Evolutionary conservation across 441 rosid genomes (phyloP), one percentile per base, ranked within the genome.

Genomic region (Gossypium gossypioides): DNA sequence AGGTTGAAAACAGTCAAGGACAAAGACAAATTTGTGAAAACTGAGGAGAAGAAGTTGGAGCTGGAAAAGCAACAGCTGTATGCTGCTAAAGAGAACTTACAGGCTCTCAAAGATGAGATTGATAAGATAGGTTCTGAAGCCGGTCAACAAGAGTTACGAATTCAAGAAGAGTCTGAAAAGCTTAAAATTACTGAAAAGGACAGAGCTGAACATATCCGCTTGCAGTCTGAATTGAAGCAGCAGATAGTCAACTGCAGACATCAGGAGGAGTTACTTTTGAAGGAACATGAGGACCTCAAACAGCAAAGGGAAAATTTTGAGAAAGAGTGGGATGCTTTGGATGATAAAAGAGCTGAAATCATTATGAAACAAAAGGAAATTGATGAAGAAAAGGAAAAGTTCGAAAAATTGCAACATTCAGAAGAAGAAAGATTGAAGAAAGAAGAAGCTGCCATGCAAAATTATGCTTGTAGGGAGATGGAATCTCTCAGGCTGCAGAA

Each of bases 251-350:
- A 71, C 63, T 87, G 80, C 82, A 75, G 84, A 76, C 58, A 18
- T 76, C 87, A 82, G 73, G 84, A 83, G 77, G 91, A 88, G 77
- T 79, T 79, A 71, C 89, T 91, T 80, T 68, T 81, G 74, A 90
- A 82, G 81, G 90, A 89, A 76, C 77, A 66, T 48, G 87, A 89
- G 63, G 95, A 89, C 70, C 82, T 94, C 83, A 87, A 86, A 71
- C 83, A 74, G 76, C 93, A 90, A 27, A 88, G 82, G 77, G 87
- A 85, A 71, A 91, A 77, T 62, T 91, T 90, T 80, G 91, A 90
- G 87, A 89, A 83, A 78, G 96, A 91, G 62, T 86, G 93, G 90
- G 90, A 84, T 71, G 84, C 75, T 56, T 80, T 94, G 82, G 96
- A 90, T 85, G 89, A 81, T 76, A 90, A 87, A 81, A 89, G 83